phyloP scores from a whole-genome alignment of 2,329 filamentous ascomycete species.

The Penicillium crustosum region DNA sequence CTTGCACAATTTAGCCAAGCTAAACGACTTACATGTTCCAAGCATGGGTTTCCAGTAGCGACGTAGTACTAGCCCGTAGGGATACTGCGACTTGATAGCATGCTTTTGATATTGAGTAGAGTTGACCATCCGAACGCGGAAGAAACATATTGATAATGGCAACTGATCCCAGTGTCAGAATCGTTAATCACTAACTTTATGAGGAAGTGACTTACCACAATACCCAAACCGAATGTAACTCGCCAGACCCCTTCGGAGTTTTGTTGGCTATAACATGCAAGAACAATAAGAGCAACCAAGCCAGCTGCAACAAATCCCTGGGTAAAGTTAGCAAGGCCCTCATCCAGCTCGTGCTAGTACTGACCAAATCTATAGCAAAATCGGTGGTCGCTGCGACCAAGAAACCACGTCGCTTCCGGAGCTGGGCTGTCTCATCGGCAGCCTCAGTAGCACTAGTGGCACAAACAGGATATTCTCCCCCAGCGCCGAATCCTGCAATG shows the following conservation, averaged over 20 bases:
- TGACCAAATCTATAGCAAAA: slow-evolving; percentile 27
- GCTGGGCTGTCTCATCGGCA: slow-evolving; percentile 24
- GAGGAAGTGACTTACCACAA: slow-evolving; percentile 31
- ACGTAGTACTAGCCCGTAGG: slow-evolving; percentile 51
- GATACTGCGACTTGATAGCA: slow-evolving; percentile 48
- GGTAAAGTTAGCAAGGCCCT: not conserved
- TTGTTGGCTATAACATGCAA: slow-evolving; percentile 25
- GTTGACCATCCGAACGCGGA: slow-evolving; percentile 54
- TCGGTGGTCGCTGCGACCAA: slow-evolving; percentile 28
- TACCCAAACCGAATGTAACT: slow-evolving; percentile 51
- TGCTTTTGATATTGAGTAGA: slow-evolving; percentile 52
- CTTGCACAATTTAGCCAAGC: too few species aligned
- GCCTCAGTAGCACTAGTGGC: slow-evolving; percentile 28
- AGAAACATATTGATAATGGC: slow-evolving; percentile 54
- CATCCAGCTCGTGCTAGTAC: not conserved
- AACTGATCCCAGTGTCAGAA: slow-evolving; percentile 26
- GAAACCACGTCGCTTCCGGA: slow-evolving; percentile 27
- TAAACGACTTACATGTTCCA: slow-evolving; percentile 38
- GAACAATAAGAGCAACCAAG: slow-evolving; percentile 15
- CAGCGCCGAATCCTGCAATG: slow-evolving; percentile 41
- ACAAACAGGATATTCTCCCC: slow-evolving; percentile 39
- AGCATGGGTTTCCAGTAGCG: slow-evolving; percentile 52
- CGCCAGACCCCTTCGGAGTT: slow-evolving; percentile 47
- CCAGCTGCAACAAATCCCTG: slow-evolving; percentile 24
- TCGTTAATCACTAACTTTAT: too few species aligned